Conservation (phyloP, 495 filamentous ascomycete genomes). For the Haplographium delicatum region DNA sequence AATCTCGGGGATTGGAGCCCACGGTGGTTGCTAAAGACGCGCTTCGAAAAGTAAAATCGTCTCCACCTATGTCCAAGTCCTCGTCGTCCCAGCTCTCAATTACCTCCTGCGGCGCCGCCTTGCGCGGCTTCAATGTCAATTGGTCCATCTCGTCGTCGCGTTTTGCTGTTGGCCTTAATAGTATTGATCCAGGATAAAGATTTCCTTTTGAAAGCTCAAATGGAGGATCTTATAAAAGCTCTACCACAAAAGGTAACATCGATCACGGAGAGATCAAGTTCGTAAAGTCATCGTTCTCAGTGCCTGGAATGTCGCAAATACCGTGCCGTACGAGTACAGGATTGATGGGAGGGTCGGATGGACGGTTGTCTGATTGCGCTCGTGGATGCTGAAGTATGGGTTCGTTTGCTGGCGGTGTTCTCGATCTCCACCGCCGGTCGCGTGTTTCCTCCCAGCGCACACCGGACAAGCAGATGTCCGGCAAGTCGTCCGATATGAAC, state of each 20-base stretch:
- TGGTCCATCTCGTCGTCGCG: slow-evolving; percentile 45
- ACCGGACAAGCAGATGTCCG: background rate
- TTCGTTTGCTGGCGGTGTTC: slow-evolving; percentile 5
- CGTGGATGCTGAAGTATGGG: background rate
- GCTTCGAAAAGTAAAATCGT: slow-evolving; percentile 62
- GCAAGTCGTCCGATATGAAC: background rate
- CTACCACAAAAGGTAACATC: slow-evolving; percentile 3
- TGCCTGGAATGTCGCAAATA: background rate
- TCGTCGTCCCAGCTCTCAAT: slow-evolving; percentile 91
- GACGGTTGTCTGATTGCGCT: background rate
- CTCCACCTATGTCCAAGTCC: slow-evolving; percentile 69
- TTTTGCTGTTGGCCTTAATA: background rate
- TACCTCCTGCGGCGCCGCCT: slow-evolving; percentile 50
- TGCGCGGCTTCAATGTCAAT: slow-evolving; percentile 49
- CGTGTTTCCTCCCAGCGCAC: slow-evolving; percentile 4
- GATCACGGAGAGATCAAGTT: slow-evolving; percentile 15
- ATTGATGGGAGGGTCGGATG: too few relatives aligned
- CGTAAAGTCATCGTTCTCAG: slow-evolving; percentile 20
- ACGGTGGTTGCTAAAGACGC: slow-evolving; percentile 54
- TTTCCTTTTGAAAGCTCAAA: slow-evolving; percentile 1
- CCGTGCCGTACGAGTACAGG: slow-evolving; percentile 1
- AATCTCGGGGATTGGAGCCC: slow-evolving; percentile 61
- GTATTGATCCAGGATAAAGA: slow-evolving; percentile 3
- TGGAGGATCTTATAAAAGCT: slow-evolving; percentile 6
- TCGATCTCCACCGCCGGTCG: slow-evolving; percentile 2